Conservation (phyloP, 1,284 basidiomycete species). For the Tilletia indica region DNA sequence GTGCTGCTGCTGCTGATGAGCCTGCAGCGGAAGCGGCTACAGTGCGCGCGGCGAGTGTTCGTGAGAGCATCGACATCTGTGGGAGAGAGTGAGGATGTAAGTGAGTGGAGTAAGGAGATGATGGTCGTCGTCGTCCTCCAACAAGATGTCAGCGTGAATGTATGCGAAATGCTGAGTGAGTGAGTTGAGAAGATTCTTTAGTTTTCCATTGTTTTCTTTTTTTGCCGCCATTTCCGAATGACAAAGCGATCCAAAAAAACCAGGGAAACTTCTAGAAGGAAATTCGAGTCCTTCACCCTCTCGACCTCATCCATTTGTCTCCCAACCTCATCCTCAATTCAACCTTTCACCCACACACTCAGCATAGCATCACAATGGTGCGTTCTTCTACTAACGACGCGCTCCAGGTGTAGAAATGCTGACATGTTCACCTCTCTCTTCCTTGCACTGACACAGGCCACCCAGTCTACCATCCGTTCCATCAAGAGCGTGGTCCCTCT, state of each 20-base stretch:
- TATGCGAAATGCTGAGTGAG: neutral
- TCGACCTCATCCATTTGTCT: conserved; percentile 15
- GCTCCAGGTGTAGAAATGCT: neutral
- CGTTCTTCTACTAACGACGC: neutral
- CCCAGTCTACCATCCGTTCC: conserved; percentile 59
- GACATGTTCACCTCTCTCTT: neutral
- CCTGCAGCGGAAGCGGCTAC: conserved; percentile 22
- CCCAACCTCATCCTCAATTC: too few species aligned
- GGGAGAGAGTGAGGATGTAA: conserved; percentile 7
- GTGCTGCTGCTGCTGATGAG: conserved; percentile 14
- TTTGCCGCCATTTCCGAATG: neutral
- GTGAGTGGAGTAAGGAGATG: conserved; percentile 19
- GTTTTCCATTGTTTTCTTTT: neutral
- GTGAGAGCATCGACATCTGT: conserved; percentile 19
- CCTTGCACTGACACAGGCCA: neutral
- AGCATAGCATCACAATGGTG: neutral
- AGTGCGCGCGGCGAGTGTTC: conserved; percentile 26
- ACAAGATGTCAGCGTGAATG: conserved; percentile 16
- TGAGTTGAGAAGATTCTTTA: conserved; percentile 1
- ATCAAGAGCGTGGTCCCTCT: conserved; percentile 89
- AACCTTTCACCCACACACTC: neutral
- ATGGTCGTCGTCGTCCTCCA: conserved; percentile 14
- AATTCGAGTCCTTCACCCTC: conserved; percentile 5
- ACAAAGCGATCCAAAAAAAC: conserved; percentile 51
- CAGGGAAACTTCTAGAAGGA: conserved; percentile 22